Evolutionary conservation across 2,329 filamentous ascomycete species (phyloP).

Genomic region (Leptographium flavum): DNA sequence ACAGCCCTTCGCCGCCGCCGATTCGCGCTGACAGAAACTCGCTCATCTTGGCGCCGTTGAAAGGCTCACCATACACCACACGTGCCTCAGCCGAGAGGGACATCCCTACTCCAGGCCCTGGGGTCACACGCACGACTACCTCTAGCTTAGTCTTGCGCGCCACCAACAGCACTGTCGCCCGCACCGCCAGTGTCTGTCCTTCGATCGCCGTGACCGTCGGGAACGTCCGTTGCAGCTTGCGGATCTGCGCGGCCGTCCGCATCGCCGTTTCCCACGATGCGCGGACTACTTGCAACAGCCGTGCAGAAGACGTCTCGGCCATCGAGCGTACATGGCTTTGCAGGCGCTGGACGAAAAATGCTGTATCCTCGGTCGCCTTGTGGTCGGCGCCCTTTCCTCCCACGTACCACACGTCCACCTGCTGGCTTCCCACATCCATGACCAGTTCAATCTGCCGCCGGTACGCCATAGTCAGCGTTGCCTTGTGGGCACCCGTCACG

Average conservation of each 20-base stretch:
- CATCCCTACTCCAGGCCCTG: no score
- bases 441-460: conserved; percentile 57
- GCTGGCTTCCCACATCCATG: conserved; percentile 42
- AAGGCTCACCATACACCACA: conserved; percentile 65
- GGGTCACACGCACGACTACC: conserved; percentile 43
- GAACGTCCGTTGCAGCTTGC: conserved; percentile 46
- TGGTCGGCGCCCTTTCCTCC: no score
- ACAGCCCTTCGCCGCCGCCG: conserved; percentile 24
- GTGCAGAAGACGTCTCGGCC: conserved; percentile 36
- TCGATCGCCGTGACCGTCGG: conserved; percentile 53
- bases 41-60: conserved; percentile 61
- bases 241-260: conserved; percentile 44
- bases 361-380: conserved; percentile 48
- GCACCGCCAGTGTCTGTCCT: conserved; percentile 51
- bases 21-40: conserved; percentile 51
- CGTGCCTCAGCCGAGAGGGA: conserved; percentile 39
- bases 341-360: conserved; percentile 63
- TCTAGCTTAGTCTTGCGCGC: conserved; percentile 56
- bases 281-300: conserved; percentile 45
- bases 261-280: conserved; percentile 52
- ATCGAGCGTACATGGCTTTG: conserved; percentile 52
- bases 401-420: conserved; percentile 51
- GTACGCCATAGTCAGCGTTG: conserved; percentile 60
- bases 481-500: conserved; percentile 48
- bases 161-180: conserved; percentile 45